Conservation (phyloP, 352 stramenopile species). For the Phytophthora pseudosyringae region DNA sequence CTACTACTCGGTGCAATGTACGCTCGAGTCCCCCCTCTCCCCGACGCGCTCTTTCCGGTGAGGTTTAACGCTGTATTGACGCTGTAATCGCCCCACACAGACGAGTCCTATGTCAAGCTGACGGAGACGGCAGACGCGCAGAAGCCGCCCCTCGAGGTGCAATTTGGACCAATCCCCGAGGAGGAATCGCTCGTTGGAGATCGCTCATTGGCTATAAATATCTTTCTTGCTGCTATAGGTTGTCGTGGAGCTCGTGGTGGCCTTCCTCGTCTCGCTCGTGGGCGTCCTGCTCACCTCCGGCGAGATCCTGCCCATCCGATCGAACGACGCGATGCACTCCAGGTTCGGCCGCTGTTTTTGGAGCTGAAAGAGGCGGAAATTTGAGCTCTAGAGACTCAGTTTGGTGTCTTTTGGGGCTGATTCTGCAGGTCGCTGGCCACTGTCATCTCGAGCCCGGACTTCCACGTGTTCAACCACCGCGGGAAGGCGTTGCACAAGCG, state of each 20-base stretch:
- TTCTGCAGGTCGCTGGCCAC: conserved; percentile 60
- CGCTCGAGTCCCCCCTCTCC: conserved; percentile 14
- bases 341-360: conserved; percentile 40
- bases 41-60: background rate
- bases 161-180: conserved; percentile 12
- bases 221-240: conserved; percentile 40
- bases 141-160: conserved; percentile 69
- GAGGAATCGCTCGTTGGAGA: background rate
- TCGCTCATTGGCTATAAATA: conserved; percentile 15
- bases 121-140: conserved; percentile 74
- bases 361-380: background rate
- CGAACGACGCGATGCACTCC: conserved; percentile 67
- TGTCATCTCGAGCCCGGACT: conserved; percentile 75
- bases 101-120: conserved; percentile 80
- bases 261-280: conserved; percentile 71
- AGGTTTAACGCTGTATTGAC: conserved; percentile 8
- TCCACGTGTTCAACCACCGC: conserved; percentile 86
- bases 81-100: conserved; percentile 32
- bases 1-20: conserved; percentile 88
- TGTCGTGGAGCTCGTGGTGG: conserved; percentile 69
- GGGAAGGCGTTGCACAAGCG: conserved; percentile 78
- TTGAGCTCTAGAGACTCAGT: conserved; percentile 7
- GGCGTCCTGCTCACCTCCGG: conserved; percentile 75
- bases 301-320: conserved; percentile 78
- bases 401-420: background rate